These are phyloP conservation scores for Leonotis leonurus DNA, from an alignment of 257 asterid species.

Conservation along the genomic window DNA sequence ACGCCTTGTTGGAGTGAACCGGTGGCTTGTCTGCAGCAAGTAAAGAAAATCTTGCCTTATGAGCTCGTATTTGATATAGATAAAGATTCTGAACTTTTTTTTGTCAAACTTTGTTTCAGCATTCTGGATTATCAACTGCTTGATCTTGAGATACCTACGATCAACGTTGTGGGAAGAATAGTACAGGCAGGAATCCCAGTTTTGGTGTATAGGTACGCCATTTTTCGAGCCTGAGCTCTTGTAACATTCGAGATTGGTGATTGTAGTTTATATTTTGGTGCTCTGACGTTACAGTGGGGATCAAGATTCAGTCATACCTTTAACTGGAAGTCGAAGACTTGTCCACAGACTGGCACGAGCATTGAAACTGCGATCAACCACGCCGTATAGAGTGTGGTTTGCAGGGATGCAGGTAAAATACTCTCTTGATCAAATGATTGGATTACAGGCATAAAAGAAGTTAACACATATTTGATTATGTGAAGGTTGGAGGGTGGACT, in stretches of 20 bases:
- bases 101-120: conserved; percentile 27
- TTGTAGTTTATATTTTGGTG: neutral
- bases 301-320: conserved; percentile 83
- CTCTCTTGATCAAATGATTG: neutral
- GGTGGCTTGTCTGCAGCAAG: conserved; percentile 84
- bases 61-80: neutral
- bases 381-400: conserved; percentile 74
- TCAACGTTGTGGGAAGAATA: conserved; percentile 44
- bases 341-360: conserved; percentile 48
- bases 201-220: conserved; percentile 56
- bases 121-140: conserved; percentile 63
- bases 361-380: conserved; percentile 35
- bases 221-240: neutral
- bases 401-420: conserved; percentile 65
- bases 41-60: conserved; percentile 12
- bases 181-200: conserved; percentile 64
- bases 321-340: conserved; percentile 64
- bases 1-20: conserved; percentile 52
- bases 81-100: neutral
- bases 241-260: neutral
- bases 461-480: neutral
- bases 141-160: conserved; percentile 66
- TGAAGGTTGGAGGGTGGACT: conserved; percentile 83
- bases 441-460: neutral
- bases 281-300: conserved; percentile 50